A percentile compares a stretch with the other conserved stretches of the same genome.
phyloP scores from a whole-genome alignment of 768 basidiomycete genomes.

The Calocera cornea region DNA sequence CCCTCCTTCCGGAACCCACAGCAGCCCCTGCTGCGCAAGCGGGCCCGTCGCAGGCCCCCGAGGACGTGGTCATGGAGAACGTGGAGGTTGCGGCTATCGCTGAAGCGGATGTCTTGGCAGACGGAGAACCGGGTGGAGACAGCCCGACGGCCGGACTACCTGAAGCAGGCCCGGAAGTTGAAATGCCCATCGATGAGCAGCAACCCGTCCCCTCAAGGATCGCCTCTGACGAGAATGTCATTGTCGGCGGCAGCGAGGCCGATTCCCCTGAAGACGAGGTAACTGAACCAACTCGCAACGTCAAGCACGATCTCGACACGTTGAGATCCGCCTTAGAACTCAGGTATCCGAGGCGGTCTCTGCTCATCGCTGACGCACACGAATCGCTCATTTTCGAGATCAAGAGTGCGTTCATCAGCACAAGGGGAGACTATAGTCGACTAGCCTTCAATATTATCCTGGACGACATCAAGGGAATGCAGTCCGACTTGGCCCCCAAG shows the following conservation, averaged over 20 bases:
- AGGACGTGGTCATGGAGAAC: constrained; percentile 22
- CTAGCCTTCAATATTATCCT: constrained; percentile 59
- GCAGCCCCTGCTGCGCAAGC: constrained; percentile 2
- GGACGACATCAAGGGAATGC: constrained; percentile 57
- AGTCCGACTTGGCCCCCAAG: constrained; percentile 38
- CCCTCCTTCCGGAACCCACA: constrained; percentile 19
- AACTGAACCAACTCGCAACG: constrained; percentile 16
- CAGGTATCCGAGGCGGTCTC: constrained; percentile 50
- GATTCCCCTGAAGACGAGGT: constrained; percentile 12
- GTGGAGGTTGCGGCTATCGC: constrained; percentile 18
- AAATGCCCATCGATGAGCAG: not conserved
- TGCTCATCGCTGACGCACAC: constrained; percentile 74
- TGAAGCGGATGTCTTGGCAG: constrained; percentile 13
- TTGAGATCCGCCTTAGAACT: constrained; percentile 52
- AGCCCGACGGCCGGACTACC: not conserved
- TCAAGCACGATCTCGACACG: constrained; percentile 50
- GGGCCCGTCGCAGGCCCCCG: constrained; percentile 19
- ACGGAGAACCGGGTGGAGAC: constrained; percentile 14
- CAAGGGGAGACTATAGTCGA: constrained; percentile 42
- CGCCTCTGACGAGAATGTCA: not conserved
- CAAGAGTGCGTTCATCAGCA: constrained; percentile 62
- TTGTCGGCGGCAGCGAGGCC: constrained; percentile 1
- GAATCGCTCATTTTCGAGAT: constrained; percentile 82
- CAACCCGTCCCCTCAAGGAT: not conserved
- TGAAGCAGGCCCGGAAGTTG: not conserved